Conservation (phyloP, 2,329 filamentous ascomycete genomes). For the Hirsutella rhossiliensis region DNA sequence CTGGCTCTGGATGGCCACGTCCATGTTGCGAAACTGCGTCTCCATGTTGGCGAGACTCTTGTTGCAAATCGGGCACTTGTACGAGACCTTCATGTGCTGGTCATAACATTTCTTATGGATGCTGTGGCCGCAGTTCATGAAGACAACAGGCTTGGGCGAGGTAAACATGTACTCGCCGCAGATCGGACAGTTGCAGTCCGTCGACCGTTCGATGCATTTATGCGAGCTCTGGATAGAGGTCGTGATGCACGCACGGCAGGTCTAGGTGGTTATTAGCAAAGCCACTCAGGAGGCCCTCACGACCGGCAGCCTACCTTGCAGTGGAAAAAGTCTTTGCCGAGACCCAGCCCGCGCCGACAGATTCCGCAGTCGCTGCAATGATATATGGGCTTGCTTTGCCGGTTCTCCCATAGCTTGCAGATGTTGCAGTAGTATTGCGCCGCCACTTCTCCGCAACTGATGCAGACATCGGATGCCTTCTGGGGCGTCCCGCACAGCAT, state of each 20-base stretch:
- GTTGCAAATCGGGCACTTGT: slow-evolving; percentile 93
- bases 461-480: slow-evolving; percentile 65
- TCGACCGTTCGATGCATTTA: slow-evolving; percentile 87
- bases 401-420: slow-evolving; percentile 96
- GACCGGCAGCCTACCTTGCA: slow-evolving; percentile 60
- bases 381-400: slow-evolving; percentile 82
- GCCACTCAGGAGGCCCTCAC: background rate
- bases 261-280: slow-evolving; percentile 32
- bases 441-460: slow-evolving; percentile 61
- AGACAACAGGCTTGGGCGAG: slow-evolving; percentile 76
- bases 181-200: slow-evolving; percentile 92
- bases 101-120: slow-evolving; percentile 87
- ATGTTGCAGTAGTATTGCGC: slow-evolving; percentile 89
- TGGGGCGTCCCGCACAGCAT: slow-evolving; percentile 90
- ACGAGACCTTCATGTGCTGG: slow-evolving; percentile 77
- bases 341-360: slow-evolving; percentile 76
- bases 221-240: slow-evolving; percentile 77
- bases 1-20: slow-evolving; percentile 74
- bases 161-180: slow-evolving; percentile 96
- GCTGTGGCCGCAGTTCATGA: slow-evolving; percentile 92
- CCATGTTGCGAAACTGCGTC: slow-evolving; percentile 80
- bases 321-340: slow-evolving; percentile 96
- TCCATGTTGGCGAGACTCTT: slow-evolving; percentile 98
- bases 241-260: slow-evolving; percentile 86
- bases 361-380: slow-evolving; percentile 95